Evolutionary conservation across 2,329 filamentous ascomycete genomes (phyloP).

Genomic region (Rhynchosporium secalis): DNA sequence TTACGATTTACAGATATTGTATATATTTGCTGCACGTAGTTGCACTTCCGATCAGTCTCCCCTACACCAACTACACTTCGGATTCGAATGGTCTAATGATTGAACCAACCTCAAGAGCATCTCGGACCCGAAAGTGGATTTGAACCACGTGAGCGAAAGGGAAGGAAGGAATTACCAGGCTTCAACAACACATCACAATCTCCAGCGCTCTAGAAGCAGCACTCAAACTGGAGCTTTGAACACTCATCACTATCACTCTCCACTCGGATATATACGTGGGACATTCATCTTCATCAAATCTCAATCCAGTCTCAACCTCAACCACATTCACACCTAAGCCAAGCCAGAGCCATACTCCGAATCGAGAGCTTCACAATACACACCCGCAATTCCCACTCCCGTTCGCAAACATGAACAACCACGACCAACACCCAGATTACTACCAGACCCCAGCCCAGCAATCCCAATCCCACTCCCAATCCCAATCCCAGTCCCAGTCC

Average conservation of each 20-base stretch:
- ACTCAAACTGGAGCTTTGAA: no score
- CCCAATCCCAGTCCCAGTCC: not conserved
- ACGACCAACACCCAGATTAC: slow-evolving; percentile 11
- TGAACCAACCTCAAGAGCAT: not conserved
- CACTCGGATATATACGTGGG: slow-evolving; percentile 1
- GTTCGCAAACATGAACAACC: slow-evolving; percentile 9
- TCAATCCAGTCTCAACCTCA: no score
- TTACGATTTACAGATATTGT: no score
- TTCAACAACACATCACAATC: not conserved
- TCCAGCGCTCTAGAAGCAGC: slow-evolving; percentile 2
- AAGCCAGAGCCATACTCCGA: not conserved
- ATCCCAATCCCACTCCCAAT: not conserved
- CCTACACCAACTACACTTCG: no score
- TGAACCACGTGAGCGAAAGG: not conserved
- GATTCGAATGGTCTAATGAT: no score
- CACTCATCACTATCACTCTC: not conserved
- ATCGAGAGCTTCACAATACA: not conserved
- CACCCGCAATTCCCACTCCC: not conserved
- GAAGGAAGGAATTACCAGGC: no score
- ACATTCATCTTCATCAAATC: not conserved
- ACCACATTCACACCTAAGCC: not conserved
- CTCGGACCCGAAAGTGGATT: not conserved
- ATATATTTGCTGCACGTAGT: no score
- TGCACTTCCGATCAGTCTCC: no score
- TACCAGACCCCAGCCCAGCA: not conserved